phyloP scores from a whole-genome alignment of 441 rosid genomes.

The Capsella rubella region DNA sequence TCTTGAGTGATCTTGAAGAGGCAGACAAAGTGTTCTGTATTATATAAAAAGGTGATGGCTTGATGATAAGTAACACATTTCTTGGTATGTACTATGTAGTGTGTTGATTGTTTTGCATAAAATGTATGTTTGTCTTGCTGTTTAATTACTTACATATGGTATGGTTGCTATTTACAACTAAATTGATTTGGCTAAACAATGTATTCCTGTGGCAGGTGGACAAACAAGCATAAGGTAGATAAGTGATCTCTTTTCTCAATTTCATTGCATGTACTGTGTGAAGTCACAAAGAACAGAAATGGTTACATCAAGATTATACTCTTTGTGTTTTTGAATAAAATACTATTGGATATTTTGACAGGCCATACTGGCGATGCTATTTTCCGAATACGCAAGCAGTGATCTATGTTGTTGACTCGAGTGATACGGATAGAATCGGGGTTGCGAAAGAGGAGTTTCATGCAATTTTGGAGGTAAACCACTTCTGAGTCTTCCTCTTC shows the following conservation, averaged over 20 bases:
- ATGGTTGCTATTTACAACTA: background rate
- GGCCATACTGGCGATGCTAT: constrained; percentile 99
- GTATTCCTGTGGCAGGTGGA: constrained; percentile 44
- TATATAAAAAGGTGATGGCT: background rate
- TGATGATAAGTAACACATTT: constrained; percentile 10
- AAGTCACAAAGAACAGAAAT: background rate
- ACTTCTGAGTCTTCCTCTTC: constrained; percentile 4
- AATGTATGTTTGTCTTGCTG: background rate
- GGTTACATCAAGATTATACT: constrained; percentile 4
- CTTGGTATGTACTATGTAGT: constrained; percentile 8
- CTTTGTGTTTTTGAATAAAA: background rate
- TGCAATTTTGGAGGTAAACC: constrained; percentile 85
- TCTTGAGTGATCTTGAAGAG: background rate
- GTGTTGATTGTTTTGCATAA: background rate
- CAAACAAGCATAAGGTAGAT: constrained; percentile 50
- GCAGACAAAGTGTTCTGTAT: background rate
- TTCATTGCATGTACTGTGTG: background rate
- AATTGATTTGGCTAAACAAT: background rate
- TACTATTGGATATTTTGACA: constrained; percentile 43
- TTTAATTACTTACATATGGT: background rate
- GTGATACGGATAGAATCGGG: constrained; percentile 87
- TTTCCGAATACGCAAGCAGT: constrained; percentile 97
- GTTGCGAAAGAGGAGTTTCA: constrained; percentile 96
- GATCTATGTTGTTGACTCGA: constrained; percentile 91
- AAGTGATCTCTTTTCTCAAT: background rate